Evolutionary conservation across 345 rosid genomes (phyloP).

Genomic region (Gossypium anomalum): DNA sequence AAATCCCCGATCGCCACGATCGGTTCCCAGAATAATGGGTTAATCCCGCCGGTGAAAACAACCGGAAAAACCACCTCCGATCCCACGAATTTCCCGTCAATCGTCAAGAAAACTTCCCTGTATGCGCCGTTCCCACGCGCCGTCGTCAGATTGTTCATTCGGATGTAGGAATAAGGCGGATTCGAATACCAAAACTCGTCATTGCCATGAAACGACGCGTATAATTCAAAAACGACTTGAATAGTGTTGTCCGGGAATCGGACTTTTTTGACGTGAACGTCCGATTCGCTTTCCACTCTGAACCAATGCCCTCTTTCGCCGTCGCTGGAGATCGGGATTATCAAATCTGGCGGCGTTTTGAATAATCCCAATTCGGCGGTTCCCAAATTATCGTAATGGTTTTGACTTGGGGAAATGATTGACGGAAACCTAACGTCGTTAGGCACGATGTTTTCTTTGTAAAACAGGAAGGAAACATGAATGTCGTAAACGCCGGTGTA

Average conservation of each 20-base stretch:
- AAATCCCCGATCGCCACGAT: conserved; percentile 74
- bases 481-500: conserved; percentile 75
- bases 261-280: conserved; percentile 39
- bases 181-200: conserved; percentile 97
- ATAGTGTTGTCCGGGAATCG: conserved; percentile 57
- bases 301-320: conserved; percentile 62
- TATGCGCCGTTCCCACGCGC: conserved; percentile 66
- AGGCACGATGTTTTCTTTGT: conserved; percentile 23
- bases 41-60: conserved; percentile 76
- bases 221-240: conserved; percentile 54
- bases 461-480: conserved; percentile 53
- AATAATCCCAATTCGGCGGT: conserved; percentile 16
- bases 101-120: conserved; percentile 59
- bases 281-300: conserved; percentile 43
- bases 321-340: conserved; percentile 45
- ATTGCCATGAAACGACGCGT: conserved; percentile 70
- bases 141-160: conserved; percentile 49
- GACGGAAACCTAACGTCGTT: conserved; percentile 18
- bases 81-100: conserved; percentile 63
- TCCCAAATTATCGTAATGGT: neutral
- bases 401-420: neutral
- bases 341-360: conserved; percentile 59
- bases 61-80: conserved; percentile 80
- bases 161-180: conserved; percentile 65
- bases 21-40: conserved; percentile 86